These are phyloP conservation scores for Beauveria sp. DNA, from an alignment of 2,329 filamentous ascomycete genomes.

Conservation along the genomic window DNA sequence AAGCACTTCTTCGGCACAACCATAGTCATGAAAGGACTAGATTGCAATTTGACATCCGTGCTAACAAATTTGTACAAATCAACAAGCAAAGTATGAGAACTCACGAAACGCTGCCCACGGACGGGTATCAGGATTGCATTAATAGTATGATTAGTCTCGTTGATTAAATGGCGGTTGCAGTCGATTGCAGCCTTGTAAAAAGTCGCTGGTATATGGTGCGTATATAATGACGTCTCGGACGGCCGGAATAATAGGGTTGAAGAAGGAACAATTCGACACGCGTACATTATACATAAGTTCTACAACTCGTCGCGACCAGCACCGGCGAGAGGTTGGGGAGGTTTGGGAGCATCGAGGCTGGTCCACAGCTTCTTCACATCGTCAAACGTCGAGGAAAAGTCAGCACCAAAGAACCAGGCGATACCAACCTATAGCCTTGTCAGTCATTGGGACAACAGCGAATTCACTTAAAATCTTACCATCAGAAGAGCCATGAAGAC, in stretches of 20 bases:
- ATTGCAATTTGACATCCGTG: conserved; percentile 99
- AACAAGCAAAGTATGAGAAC: neutral
- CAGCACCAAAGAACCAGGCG: conserved; percentile 74
- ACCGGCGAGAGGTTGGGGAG: conserved; percentile 18
- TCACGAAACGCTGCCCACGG: neutral
- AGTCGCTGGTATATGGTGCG: neutral
- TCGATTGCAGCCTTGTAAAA: neutral
- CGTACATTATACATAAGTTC: neutral
- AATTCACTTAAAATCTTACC: conserved; percentile 47
- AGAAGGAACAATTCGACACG: conserved; percentile 3
- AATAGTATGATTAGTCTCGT: conserved; percentile 9
- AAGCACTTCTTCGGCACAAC: conserved; percentile 99
- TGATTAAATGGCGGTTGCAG: neutral
- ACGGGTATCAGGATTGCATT: conserved; percentile 8
- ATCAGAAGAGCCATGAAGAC: conserved; percentile 65
- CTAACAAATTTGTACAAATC: conserved; percentile 33
- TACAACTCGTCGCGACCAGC: conserved; percentile 30
- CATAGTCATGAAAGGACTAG: conserved; percentile 72
- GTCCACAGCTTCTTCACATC: conserved; percentile 17
- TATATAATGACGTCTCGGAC: neutral
- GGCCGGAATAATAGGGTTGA: neutral
- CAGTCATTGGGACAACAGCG: neutral
- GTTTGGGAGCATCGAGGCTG: conserved; percentile 14
- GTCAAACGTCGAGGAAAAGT: conserved; percentile 54
- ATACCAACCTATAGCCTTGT: conserved; percentile 52